Percentiles rank a stretch among this genome's conserved stretches.
Evolutionary conservation across 192 early-diverging fungal genomes (phyloP).

Genomic region (Coemansia aciculifera): DNA sequence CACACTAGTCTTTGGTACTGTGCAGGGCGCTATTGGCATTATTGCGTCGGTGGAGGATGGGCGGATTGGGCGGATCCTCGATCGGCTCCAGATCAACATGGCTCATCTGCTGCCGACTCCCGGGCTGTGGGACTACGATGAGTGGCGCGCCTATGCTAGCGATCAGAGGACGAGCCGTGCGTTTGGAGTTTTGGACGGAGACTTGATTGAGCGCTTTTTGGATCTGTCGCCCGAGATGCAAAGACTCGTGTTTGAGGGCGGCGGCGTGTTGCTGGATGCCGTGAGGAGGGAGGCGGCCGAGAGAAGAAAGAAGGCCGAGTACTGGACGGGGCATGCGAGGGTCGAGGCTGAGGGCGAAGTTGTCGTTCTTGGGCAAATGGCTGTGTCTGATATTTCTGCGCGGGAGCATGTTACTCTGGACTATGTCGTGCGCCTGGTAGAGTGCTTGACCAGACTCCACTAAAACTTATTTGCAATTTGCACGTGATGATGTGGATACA

Average conservation of each 20-base stretch:
- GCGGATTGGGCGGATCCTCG: slow-evolving; percentile 58
- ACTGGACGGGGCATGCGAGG: slow-evolving; percentile 26
- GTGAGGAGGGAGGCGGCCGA: slow-evolving; percentile 12
- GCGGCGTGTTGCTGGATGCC: neutral
- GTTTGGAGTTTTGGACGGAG: slow-evolving; percentile 82
- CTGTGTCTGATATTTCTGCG: slow-evolving; percentile 39
- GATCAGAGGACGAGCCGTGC: slow-evolving; percentile 51
- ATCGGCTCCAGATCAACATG: slow-evolving; percentile 68
- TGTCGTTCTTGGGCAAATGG: slow-evolving; percentile 22
- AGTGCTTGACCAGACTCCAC: slow-evolving; percentile 39
- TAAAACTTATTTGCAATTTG: neutral
- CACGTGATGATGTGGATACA: neutral
- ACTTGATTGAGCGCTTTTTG: slow-evolving; percentile 84
- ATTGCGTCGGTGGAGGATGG: slow-evolving; percentile 66
- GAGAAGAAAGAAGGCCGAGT: slow-evolving; percentile 20
- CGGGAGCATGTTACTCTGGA: slow-evolving; percentile 32
- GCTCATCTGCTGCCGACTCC: slow-evolving; percentile 55
- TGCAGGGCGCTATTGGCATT: slow-evolving; percentile 79
- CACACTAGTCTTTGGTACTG: slow-evolving; percentile 71
- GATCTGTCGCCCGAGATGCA: slow-evolving; percentile 61
- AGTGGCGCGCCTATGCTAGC: slow-evolving; percentile 67
- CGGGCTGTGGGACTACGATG: slow-evolving; percentile 63
- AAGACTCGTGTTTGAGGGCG: slow-evolving; percentile 39
- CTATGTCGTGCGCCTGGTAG: slow-evolving; percentile 40
- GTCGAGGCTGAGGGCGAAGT: slow-evolving; percentile 38